Conservation (phyloP, 192 early-diverging fungal genomes). For the Coemansia sp. region DNA sequence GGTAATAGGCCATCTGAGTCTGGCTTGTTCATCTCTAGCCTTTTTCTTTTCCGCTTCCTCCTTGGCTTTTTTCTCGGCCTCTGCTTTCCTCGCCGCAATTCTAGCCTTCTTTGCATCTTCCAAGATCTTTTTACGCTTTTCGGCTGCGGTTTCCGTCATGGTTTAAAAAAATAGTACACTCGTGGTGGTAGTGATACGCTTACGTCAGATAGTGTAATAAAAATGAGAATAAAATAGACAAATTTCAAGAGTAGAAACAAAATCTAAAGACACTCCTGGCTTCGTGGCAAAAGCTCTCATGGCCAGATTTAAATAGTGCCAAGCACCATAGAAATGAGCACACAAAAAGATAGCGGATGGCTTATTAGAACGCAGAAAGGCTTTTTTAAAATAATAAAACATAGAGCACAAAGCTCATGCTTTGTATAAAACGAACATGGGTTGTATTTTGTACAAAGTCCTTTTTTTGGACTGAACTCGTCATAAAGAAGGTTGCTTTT, state of each 20-base stretch:
- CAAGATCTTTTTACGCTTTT: not conserved
- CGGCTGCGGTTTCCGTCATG: not conserved
- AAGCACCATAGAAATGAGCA: not conserved
- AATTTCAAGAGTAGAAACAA: not conserved
- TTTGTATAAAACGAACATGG: not conserved
- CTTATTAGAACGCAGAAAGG: not conserved
- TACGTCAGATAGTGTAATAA: not conserved
- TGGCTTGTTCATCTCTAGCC: not conserved
- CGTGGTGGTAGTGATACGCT: not conserved
- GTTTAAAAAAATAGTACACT: not conserved
- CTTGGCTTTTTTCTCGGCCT: constrained; percentile 1
- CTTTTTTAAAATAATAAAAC: not conserved
- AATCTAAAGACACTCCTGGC: not conserved
- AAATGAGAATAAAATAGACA: not conserved
- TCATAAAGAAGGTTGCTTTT: not conserved
- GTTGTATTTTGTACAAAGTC: no score
- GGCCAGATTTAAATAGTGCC: not conserved
- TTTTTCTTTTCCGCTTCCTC: not conserved
- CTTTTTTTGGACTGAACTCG: not conserved
- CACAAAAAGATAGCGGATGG: not conserved
- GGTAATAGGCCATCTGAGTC: not conserved
- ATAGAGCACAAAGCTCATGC: not conserved
- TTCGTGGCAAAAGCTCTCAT: not conserved
- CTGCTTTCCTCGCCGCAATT: not conserved
- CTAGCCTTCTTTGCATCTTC: not conserved